These are phyloP conservation scores for Phytophthora sansomeana DNA, from an alignment of 352 stramenopile species.

Conservation along the genomic window DNA sequence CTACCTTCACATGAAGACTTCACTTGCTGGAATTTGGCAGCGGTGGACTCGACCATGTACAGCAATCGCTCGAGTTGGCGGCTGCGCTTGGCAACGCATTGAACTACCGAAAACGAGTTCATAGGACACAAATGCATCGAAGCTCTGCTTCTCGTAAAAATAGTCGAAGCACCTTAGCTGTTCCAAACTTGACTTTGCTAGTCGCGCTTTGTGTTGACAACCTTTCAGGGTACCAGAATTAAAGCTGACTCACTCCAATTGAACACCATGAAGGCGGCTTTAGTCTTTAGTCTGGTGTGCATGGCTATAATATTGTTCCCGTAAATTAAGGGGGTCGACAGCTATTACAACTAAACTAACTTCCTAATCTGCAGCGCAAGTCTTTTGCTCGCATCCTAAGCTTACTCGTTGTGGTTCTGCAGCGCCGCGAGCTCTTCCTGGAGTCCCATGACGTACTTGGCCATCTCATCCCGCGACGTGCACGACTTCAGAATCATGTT, in stretches of 20 bases:
- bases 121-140: neutral
- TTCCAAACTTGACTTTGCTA: slow-evolving; percentile 2
- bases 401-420: slow-evolving; percentile 43
- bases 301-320: slow-evolving; percentile 27
- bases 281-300: neutral
- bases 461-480: slow-evolving; percentile 56
- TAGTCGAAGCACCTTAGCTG: neutral
- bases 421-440: slow-evolving; percentile 61
- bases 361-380: slow-evolving; percentile 18
- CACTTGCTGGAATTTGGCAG: slow-evolving; percentile 24
- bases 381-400: slow-evolving; percentile 12
- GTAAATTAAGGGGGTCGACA: slow-evolving; percentile 11
- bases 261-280: too few species aligned
- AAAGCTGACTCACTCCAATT: slow-evolving; percentile 9
- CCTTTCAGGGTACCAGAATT: too few species aligned
- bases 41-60: slow-evolving; percentile 37
- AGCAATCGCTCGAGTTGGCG: slow-evolving; percentile 44
- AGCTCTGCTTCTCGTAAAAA: slow-evolving; percentile 4
- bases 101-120: slow-evolving; percentile 31
- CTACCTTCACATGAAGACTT: slow-evolving; percentile 11
- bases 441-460: slow-evolving; percentile 62
- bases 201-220: neutral
- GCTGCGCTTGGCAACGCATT: slow-evolving; percentile 43
- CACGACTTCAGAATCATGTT: slow-evolving; percentile 66
- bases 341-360: slow-evolving; percentile 23